A percentile compares a stretch with the other conserved stretches of the same genome.
phyloP scores from a whole-genome alignment of 2,329 filamentous ascomycete species.

The Aspergillus fumigatiaffinis region DNA sequence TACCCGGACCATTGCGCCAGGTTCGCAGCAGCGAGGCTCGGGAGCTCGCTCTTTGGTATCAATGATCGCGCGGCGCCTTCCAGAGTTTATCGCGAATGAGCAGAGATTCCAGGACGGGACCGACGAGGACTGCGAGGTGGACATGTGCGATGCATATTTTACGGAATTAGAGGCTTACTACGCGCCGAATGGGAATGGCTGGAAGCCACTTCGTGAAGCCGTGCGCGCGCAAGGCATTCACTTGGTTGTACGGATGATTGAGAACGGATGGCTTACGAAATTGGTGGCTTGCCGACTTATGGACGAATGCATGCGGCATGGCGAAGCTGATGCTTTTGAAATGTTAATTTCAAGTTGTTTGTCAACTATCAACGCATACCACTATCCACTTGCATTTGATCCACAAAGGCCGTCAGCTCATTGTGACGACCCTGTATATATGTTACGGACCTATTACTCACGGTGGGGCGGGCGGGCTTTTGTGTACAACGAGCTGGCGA shows the following conservation, averaged over 20 bases:
- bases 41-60: slow-evolving; percentile 37
- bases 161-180: slow-evolving; percentile 40
- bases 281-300: slow-evolving; percentile 30
- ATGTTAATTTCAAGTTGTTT: slow-evolving; percentile 31
- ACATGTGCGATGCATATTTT: slow-evolving; percentile 41
- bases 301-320: slow-evolving; percentile 27
- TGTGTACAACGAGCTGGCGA: slow-evolving; percentile 32
- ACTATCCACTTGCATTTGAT: slow-evolving; percentile 26
- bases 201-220: slow-evolving; percentile 39
- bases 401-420: slow-evolving; percentile 11
- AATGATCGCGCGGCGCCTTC: slow-evolving; percentile 33
- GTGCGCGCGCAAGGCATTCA: slow-evolving; percentile 39
- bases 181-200: slow-evolving; percentile 31
- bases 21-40: slow-evolving; percentile 3
- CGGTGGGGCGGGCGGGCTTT: slow-evolving; percentile 21
- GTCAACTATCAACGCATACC: slow-evolving; percentile 23
- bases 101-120: slow-evolving; percentile 31
- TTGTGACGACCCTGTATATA: slow-evolving; percentile 26
- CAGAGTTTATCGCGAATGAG: slow-evolving; percentile 37
- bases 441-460: slow-evolving; percentile 30
- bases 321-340: slow-evolving; percentile 36
- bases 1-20: slow-evolving; percentile 20
- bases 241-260: slow-evolving; percentile 35
- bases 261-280: slow-evolving; percentile 33
- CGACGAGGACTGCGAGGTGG: slow-evolving; percentile 30